Base-by-base conservation (phyloP, 73 alveolate species). In the Paramecium biaurelia region DNA sequence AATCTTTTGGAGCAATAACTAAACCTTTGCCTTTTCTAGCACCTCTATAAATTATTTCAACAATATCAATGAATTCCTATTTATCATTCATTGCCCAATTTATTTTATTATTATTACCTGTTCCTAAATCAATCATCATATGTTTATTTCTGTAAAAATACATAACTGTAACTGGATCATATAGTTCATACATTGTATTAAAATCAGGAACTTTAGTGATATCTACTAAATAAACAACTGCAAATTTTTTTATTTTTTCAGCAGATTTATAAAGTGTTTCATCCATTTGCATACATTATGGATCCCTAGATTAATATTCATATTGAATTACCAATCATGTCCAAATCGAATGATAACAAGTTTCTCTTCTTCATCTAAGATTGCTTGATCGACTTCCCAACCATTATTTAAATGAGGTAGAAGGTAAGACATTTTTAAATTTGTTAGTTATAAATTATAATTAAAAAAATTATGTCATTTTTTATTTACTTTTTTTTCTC, bases 341-440 rank as follows among this genome's bases (percentile, higher is more conserved):
- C 99, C 99, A 90, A 98, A 98, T 90, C 99, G 93, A 56, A 98
- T 98, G 82, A 96, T 93, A 49, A 98, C 99, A 7, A 98, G 97
- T 93, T 98, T 93, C 82, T 98, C 99, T 87, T 97, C 99, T 95
- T 98, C 99, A 82, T 96, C 93, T 43, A 94, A 95, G 87, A 96
- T 98, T 79, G 98, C 98, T 92, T 95, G 93, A 85, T 98, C 99
- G 49, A 98, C 99, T 94, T 98, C 99, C 99, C 99, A 98, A 76
- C 99, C 99, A 76, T 96, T 97, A 93, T 97, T 97, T 92, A 98
- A 96, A 95, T 98, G 99, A 58, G 99, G 99, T 92, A 98, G 97
- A 94, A 98, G 92, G 96, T 96, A 98, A 76, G 99, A 97, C 99
- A 98, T 98, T 86, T 47, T 94, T 94, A 53, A 28, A 9, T 2